A percentile compares a stretch with the other conserved stretches of the same genome.
Conservation (phyloP, 176 grass and related monocot species). For the Triticum monococcum region DNA sequence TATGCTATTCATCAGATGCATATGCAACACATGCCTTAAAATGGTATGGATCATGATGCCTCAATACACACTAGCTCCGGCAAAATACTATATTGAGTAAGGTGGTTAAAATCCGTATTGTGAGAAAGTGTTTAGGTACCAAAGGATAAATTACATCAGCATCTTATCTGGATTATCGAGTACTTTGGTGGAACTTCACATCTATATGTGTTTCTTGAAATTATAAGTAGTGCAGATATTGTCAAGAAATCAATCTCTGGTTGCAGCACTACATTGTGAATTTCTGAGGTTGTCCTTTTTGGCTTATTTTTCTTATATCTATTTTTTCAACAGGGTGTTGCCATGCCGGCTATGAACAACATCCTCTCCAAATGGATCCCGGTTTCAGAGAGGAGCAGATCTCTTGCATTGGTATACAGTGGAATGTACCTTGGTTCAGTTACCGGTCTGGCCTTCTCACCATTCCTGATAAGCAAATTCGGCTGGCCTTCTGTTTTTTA, state of each 20-base stretch:
- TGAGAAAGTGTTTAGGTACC: too few species aligned
- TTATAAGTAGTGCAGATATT: background rate
- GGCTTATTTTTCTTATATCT: slow-evolving; percentile 7
- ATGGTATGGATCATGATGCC: background rate
- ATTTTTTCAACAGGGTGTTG: slow-evolving; percentile 73
- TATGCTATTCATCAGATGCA: slow-evolving; percentile 7
- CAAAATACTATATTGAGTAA: too few species aligned
- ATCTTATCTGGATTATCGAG: too few species aligned
- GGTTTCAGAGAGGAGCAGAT: slow-evolving; percentile 96
- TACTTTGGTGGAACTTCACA: too few species aligned
- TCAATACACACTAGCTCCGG: too few species aligned
- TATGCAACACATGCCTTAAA: background rate
- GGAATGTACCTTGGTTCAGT: slow-evolving; percentile 99
- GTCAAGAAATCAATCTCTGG: background rate
- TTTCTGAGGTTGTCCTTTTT: too few species aligned
- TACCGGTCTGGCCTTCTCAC: slow-evolving; percentile 83
- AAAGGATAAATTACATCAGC: too few species aligned
- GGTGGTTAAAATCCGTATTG: too few species aligned
- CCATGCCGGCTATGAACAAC: slow-evolving; percentile 98
- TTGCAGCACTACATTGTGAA: too few species aligned
- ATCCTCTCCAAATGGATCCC: slow-evolving; percentile 97
- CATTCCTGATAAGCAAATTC: slow-evolving; percentile 86
- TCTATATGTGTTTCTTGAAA: too few species aligned
- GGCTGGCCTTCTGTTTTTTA: slow-evolving; percentile 98
- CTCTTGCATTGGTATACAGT: slow-evolving; percentile 89